phyloP scores from a whole-genome alignment of 2,329 filamentous ascomycete genomes.

The Daldinia eschscholtzii region DNA sequence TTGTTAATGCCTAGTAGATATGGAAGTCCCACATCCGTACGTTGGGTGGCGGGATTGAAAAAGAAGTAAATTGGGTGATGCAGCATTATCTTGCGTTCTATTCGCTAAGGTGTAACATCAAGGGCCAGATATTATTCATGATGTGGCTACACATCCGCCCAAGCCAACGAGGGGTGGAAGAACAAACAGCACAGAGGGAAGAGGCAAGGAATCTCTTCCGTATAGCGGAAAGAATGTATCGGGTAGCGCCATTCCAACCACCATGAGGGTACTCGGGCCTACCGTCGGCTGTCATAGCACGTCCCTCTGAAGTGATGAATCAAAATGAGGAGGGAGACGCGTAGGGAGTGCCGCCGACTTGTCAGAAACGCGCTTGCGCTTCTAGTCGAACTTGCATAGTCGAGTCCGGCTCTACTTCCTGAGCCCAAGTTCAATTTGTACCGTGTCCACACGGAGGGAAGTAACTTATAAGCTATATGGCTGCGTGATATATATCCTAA shows the following conservation, averaged over 20 bases:
- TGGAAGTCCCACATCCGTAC: slow-evolving; percentile 37
- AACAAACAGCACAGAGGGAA: slow-evolving; percentile 35
- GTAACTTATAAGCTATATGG: slow-evolving; percentile 13
- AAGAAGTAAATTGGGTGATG: slow-evolving; percentile 28
- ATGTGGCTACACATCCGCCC: slow-evolving; percentile 20
- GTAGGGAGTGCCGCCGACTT: slow-evolving; percentile 29
- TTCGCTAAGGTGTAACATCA: slow-evolving; percentile 17
- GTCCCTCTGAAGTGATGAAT: slow-evolving; percentile 42
- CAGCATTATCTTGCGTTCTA: slow-evolving; percentile 20
- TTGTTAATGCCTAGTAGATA: slow-evolving; percentile 20
- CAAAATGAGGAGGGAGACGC: slow-evolving; percentile 39
- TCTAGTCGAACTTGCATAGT: slow-evolving; percentile 15
- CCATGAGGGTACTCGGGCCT: slow-evolving; percentile 46
- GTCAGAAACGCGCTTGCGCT: slow-evolving; percentile 35
- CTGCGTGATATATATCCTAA: slow-evolving; percentile 13
- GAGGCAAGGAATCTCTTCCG: slow-evolving; percentile 41
- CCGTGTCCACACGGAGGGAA: slow-evolving; percentile 14
- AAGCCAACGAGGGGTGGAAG: slow-evolving; percentile 18
- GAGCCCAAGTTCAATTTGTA: slow-evolving; percentile 2
- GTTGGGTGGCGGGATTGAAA: slow-evolving; percentile 40
- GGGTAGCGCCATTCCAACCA: slow-evolving; percentile 50
- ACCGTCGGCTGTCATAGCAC: slow-evolving; percentile 35
- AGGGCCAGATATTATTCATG: slow-evolving; percentile 25
- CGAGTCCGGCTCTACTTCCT: slow-evolving; percentile 15
- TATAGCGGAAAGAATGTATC: slow-evolving; percentile 50